Conservation (phyloP, 305 asterid genomes). For the Fraxinus velutina region DNA sequence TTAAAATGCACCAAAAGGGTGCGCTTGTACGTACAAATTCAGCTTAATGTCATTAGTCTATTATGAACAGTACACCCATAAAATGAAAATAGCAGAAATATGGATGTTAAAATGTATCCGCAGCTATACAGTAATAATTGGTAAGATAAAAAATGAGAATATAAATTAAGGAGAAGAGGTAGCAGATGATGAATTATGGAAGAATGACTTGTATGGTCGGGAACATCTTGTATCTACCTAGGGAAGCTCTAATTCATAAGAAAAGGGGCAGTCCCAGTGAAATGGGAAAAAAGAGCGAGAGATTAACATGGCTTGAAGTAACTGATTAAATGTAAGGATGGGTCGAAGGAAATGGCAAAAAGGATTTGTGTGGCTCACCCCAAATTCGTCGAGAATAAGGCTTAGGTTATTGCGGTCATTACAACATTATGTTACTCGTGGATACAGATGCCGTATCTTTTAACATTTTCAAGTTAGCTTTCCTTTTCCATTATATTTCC, state of each 20-base stretch:
- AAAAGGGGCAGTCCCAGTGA: not conserved
- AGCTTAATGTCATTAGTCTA: conserved; percentile 9
- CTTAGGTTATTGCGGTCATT: not conserved
- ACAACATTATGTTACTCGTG: not conserved
- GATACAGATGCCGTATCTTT: not conserved
- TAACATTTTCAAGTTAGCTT: not conserved
- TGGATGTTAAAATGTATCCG: not conserved
- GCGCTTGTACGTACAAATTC: conserved; percentile 11
- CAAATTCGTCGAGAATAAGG: not conserved
- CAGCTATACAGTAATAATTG: not conserved
- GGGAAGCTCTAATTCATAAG: not conserved
- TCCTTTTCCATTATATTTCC: not conserved
- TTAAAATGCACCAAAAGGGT: not conserved
- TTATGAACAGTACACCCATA: not conserved
- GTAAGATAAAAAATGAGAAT: not conserved
- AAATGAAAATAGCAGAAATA: not conserved
- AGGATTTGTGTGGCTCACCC: not conserved
- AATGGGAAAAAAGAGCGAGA: not conserved
- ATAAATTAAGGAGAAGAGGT: not conserved
- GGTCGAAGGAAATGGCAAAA: not conserved
- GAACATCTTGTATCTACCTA: not conserved
- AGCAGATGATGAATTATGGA: not conserved
- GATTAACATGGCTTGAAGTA: not conserved
- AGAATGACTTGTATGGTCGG: not conserved
- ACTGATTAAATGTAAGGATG: not conserved